Evolutionary conservation across 2,329 filamentous ascomycete genomes (phyloP).

Genomic region (Fusarium oxysporum): DNA sequence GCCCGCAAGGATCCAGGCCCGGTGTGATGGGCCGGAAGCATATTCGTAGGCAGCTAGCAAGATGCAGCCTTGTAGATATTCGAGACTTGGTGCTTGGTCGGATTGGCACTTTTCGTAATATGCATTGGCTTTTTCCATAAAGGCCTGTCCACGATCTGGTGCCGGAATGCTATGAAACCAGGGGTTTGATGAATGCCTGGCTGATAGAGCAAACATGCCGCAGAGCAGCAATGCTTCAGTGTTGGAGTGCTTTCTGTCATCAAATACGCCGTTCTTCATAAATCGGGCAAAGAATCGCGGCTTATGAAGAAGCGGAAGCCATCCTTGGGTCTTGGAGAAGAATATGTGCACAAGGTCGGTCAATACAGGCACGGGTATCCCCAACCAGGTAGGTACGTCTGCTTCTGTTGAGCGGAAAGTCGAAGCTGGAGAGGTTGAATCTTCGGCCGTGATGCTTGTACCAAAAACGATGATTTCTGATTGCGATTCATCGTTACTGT

Average conservation of each 20-base stretch:
- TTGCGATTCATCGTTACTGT: neutral
- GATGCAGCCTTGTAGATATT: neutral
- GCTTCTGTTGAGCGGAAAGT: neutral
- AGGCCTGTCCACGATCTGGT: neutral
- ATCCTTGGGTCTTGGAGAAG: neutral
- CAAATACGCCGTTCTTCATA: neutral
- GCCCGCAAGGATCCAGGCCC: neutral
- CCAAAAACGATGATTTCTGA: neutral
- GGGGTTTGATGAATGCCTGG: rapidly evolving
- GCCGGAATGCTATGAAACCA: neutral
- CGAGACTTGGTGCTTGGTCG: neutral
- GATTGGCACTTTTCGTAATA: neutral
- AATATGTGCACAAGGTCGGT: neutral
- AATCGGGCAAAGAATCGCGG: neutral
- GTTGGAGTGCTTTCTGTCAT: neutral
- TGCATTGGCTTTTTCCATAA: neutral
- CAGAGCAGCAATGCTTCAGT: neutral
- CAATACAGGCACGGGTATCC: rapidly evolving
- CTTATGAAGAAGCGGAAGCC: neutral
- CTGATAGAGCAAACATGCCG: neutral
- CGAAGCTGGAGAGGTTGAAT: neutral
- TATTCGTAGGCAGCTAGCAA: neutral
- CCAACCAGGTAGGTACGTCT: rapidly evolving
- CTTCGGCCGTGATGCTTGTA: neutral
- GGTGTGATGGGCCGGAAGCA: neutral